Base-by-base conservation (phyloP, 2,329 filamentous ascomycete species). In the Alternaria ventricosa region DNA sequence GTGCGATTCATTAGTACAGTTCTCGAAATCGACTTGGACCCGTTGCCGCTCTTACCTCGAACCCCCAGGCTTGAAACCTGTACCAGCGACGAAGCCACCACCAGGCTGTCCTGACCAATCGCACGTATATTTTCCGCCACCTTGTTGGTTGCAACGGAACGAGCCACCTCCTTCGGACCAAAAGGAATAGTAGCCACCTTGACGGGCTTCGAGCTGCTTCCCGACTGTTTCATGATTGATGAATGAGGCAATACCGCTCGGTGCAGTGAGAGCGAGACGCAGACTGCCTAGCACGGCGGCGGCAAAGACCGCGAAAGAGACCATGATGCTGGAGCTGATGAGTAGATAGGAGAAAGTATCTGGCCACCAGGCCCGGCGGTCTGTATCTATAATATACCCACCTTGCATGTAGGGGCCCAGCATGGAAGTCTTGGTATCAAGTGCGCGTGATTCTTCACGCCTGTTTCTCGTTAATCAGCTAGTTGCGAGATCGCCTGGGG, bases 101-200 rank as follows among this genome's bases (percentile, higher is more conserved):
- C 63, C 63, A 9, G 55, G 10, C 45, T 63, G 59, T 8, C 63
- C 63, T 9, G 55, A 59, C 59, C 63, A 75, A 53, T 72, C 73
- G 54, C 72, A 71, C 4, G 65, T 65, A 44, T 71, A 75, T 51
- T 66, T 68, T 56, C 72, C 67, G 41, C 64, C 68, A 15, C 66
- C 66, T 25, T 65, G 63, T 55, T 71, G 72, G 33, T 55, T 73
- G 64, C 72, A 75, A 7, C 61, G 63, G 6, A 69, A 72, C 11
- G 54, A 63, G 20, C 68, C 70, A 10, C 74, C 77, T 36, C 84
- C 83, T 61, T 88, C 86, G 49, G 83, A 87, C 86, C 86, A 89
- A 80, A 83, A 88, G 9, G 85, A 87, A 77, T 86, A 89, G 81
- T 85, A 89, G 78, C 55, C 55, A 6, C 60, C 60, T 45, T 60